A percentile compares a stretch with the other conserved stretches of the same genome.
These are phyloP conservation scores for Tilletia caries DNA, from an alignment of 1,284 basidiomycete genomes.

Conservation along the genomic window DNA sequence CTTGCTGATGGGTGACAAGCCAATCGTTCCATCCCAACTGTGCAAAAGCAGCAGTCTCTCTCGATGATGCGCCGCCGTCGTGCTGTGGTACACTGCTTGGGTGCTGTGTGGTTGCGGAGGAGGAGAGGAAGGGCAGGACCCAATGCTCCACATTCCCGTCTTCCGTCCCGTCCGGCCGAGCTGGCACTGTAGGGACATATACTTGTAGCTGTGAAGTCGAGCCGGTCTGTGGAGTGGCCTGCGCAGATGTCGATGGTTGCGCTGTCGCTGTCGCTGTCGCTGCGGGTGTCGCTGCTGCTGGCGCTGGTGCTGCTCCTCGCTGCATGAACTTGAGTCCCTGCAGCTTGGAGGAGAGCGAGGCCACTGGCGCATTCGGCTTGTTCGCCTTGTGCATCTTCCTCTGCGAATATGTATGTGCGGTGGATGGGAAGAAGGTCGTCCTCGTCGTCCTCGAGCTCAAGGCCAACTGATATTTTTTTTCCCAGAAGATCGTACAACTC, in stretches of 20 bases:
- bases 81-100: not conserved
- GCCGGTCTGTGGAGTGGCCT: too few species aligned
- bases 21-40: not conserved
- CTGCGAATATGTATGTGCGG: too few species aligned
- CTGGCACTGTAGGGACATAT: too few species aligned
- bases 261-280: not conserved
- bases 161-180: not conserved
- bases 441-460: not conserved
- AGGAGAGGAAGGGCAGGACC: not conserved
- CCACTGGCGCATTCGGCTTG: not conserved
- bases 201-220: too few species aligned
- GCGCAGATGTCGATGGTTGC: too few species aligned
- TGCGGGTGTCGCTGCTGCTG: not conserved
- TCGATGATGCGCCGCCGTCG: not conserved
- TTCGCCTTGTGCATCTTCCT: slow-evolving; percentile 1
- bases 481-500: not conserved
- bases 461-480: not conserved
- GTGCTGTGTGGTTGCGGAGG: not conserved
- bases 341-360: not conserved
- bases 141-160: slow-evolving; percentile 7
- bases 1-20: not conserved
- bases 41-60: not conserved
- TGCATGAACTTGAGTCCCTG: slow-evolving; percentile 11
- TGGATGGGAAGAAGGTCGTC: not conserved
- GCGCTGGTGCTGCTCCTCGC: not conserved